Conservation (phyloP, 352 stramenopile species). For the Phytopythium boreale region DNA sequence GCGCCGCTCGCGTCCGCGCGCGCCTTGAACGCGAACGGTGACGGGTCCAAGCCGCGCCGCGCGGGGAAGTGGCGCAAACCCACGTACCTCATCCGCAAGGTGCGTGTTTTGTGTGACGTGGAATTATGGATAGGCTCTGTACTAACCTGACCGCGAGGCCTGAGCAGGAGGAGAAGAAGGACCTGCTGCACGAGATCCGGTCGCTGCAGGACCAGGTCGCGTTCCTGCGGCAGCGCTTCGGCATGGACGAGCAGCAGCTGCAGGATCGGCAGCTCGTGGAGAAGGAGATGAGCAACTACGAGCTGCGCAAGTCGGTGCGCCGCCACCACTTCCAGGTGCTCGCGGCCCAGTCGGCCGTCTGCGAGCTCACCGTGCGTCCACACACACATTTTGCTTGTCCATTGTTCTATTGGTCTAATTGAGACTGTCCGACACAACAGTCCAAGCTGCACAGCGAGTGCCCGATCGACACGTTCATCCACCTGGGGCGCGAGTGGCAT, state of each 20-base stretch:
- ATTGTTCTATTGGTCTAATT: background rate
- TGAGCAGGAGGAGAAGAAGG: constrained; percentile 31
- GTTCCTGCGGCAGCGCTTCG: constrained; percentile 25
- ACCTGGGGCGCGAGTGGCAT: constrained; percentile 26
- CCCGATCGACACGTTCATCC: constrained; percentile 41
- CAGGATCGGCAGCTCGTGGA: constrained; percentile 22
- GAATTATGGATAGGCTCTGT: no score
- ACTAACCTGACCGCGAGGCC: no score
- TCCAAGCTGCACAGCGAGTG: constrained; percentile 23
- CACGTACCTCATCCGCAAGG: constrained; percentile 37
- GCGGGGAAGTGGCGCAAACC: constrained; percentile 28
- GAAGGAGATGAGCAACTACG: constrained; percentile 27
- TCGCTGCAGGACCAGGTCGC: constrained; percentile 28
- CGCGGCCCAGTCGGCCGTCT: constrained; percentile 32
- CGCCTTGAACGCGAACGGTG: background rate
- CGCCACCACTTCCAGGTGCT: constrained; percentile 32
- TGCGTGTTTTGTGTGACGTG: constrained; percentile 2
- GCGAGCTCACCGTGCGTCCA: constrained; percentile 21
- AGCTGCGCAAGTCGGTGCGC: constrained; percentile 28
- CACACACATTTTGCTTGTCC: no score
- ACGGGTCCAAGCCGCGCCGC: constrained; percentile 9
- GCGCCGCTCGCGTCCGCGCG: background rate
- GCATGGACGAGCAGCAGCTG: constrained; percentile 25
- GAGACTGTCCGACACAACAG: constrained; percentile 1
- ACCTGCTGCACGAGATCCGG: constrained; percentile 31